Evolutionary conservation across 306 rosid genomes (phyloP).

Genomic region (Cercis canadensis): DNA sequence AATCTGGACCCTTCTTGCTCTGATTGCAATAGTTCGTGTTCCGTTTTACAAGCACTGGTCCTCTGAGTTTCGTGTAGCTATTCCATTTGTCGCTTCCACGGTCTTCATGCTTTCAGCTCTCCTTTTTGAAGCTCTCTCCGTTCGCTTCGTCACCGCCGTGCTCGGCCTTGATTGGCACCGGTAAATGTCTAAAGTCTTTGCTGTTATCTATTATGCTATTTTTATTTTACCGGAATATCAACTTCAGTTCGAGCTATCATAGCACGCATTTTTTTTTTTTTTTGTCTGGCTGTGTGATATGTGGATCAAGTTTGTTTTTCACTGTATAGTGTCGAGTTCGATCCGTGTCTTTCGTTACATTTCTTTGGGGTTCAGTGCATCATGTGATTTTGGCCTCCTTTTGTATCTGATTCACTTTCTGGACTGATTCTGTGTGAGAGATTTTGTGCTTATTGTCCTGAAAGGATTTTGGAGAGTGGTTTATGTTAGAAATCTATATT

Average conservation of each 20-base stretch:
- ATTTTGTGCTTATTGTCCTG: neutral
- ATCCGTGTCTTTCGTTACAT: neutral
- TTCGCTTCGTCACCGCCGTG: constrained; percentile 91
- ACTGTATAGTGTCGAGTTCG: too few species aligned
- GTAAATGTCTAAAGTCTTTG: constrained; percentile 41
- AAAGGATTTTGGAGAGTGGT: too few species aligned
- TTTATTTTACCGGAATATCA: neutral
- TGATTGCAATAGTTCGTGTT: constrained; percentile 67
- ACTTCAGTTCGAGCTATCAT: neutral
- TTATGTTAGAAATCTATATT: too few species aligned
- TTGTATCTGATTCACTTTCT: neutral
- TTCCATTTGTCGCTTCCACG: constrained; percentile 77
- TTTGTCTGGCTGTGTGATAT: neutral
- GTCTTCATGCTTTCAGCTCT: constrained; percentile 84
- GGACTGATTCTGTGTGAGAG: neutral
- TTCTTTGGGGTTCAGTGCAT: constrained; percentile 8
- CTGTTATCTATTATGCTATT: neutral
- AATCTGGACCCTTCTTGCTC: constrained; percentile 71
- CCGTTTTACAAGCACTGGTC: constrained; percentile 85
- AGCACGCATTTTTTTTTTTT: neutral
- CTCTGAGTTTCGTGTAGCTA: constrained; percentile 72
- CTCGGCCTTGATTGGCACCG: constrained; percentile 97
- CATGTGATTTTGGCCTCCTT: neutral
- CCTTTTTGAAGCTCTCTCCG: constrained; percentile 73
- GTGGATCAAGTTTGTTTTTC: too few species aligned